Evolutionary conservation across 768 basidiomycete genomes (phyloP), one percentile per base, ranked within the genome.

Genomic region (Cyclocybe aegerita): DNA sequence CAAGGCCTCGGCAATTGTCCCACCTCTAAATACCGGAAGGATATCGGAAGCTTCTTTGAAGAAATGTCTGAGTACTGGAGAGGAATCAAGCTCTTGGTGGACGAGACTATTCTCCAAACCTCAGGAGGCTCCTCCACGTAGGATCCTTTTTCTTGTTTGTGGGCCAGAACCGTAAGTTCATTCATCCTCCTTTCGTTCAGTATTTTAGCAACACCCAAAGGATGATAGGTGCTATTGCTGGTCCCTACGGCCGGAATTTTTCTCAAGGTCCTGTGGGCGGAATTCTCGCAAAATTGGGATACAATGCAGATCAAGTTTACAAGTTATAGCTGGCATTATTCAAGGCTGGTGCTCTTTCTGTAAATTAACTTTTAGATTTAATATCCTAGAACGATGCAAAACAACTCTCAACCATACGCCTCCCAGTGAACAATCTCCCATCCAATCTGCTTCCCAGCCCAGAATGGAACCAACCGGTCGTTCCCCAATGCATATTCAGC

Each of bases 111-210:
- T 70, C 42, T 45, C 40, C 11, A 60, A 58, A 41, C 46, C 57
- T 29, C 31, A 62, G 15, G 55, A 57, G 35, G 54, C 54, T 12
- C 43, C 55, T 30, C 54, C 58, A 43, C 66, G 66, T 46, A 79
- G 73, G 57, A 80, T 70, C 39, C 68, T 93, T 49, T 86, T 93
- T 61, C 67, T 93, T 9, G 80, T 93, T 3, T 93, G 88, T 66
- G 91, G 91, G 23, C 92, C 91, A n/a, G 87, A 92, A 53, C 76
- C 77, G 91, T 92, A 65, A 60, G 85, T 66, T 17, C 49, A 47
- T 48, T 14, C 34, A 55, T 33, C 37, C 7, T 30, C 7, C 39
- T 30, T 23, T 15, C 46, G 15, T 41, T 52, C 52, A 11, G 23
- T 10, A 14, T 11, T 42, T 7, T 35, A 50, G 53, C 46, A 17